Conservation (phyloP, 768 basidiomycete genomes). For the Amanita jacksonii region DNA sequence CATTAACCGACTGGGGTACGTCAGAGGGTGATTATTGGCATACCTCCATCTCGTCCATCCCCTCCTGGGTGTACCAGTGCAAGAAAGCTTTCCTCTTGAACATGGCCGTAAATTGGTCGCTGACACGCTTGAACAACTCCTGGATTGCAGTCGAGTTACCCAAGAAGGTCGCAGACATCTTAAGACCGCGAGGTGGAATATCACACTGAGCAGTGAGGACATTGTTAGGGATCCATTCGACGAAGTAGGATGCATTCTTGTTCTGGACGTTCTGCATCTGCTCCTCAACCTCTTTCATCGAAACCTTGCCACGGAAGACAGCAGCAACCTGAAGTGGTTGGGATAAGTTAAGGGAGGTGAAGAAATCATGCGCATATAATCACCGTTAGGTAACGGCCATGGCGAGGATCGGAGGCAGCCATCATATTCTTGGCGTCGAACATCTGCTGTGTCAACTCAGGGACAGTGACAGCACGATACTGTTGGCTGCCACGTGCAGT, state of each 20-base stretch:
- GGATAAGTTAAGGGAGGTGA: not conserved
- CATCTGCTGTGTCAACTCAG: slow-evolving; percentile 98
- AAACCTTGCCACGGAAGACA: slow-evolving; percentile 97
- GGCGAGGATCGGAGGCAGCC: slow-evolving; percentile 95
- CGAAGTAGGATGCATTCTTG: slow-evolving; percentile 98
- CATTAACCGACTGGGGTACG: not conserved
- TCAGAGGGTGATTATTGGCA: slow-evolving; percentile 11
- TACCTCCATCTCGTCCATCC: slow-evolving; percentile 98
- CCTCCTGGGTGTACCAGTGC: slow-evolving; percentile 99
- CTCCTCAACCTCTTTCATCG: slow-evolving; percentile 99
- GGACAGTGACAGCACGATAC: slow-evolving; percentile 95
- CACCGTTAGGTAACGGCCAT: slow-evolving; percentile 96
- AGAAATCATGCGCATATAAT: slow-evolving; percentile 13
- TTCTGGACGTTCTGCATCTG: slow-evolving; percentile 96
- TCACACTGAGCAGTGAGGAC: slow-evolving; percentile 97
- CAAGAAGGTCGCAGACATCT: slow-evolving; percentile 97
- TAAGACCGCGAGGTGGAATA: slow-evolving; percentile 89
- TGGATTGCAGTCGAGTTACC: slow-evolving; percentile 97
- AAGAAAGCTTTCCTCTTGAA: slow-evolving; percentile 98
- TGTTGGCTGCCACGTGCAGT: slow-evolving; percentile 91
- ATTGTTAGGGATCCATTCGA: slow-evolving; percentile 99
- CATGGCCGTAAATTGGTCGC: slow-evolving; percentile 98
- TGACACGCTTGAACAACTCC: slow-evolving; percentile 98
- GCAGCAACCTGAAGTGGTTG: slow-evolving; percentile 58
- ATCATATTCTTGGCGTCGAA: slow-evolving; percentile 99